phyloP scores from a whole-genome alignment of 768 basidiomycete species.

The Hygrophorus russula region DNA sequence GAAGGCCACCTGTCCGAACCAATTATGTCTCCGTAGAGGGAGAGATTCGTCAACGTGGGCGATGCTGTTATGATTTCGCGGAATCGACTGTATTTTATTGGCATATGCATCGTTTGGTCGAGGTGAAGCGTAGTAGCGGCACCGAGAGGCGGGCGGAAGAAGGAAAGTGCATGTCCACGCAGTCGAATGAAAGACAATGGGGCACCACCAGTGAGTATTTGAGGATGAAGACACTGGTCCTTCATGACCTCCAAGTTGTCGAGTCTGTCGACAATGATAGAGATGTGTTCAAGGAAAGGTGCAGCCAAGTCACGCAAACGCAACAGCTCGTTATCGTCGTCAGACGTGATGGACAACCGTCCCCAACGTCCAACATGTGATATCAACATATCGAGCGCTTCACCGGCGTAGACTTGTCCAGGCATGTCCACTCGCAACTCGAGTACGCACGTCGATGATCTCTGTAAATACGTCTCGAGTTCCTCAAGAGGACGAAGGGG shows the following conservation, averaged over 20 bases:
- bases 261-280: constrained; percentile 23
- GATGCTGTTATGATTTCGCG: constrained; percentile 22
- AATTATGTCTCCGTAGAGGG: constrained; percentile 33
- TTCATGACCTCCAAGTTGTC: constrained; percentile 11
- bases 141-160: constrained; percentile 25
- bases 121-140: constrained; percentile 31
- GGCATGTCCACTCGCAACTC: constrained; percentile 20
- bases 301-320: constrained; percentile 18
- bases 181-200: constrained; percentile 29
- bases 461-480: constrained; percentile 19
- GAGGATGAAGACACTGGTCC: constrained; percentile 10
- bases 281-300: constrained; percentile 27
- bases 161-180: constrained; percentile 30
- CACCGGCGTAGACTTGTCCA: constrained; percentile 1
- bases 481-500: constrained; percentile 11
- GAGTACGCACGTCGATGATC: constrained; percentile 22
- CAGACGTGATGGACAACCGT: constrained; percentile 19
- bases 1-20: constrained; percentile 15
- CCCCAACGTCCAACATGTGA: constrained; percentile 24
- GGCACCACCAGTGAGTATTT: constrained; percentile 19
- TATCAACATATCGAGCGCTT: constrained; percentile 20
- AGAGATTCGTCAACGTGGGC: constrained; percentile 25
- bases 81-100: constrained; percentile 25
- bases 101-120: constrained; percentile 26
- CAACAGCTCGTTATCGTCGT: constrained; percentile 20